These are phyloP conservation scores for Sporothrix phasma DNA, from an alignment of 2,329 filamentous ascomycete genomes.

Conservation along the genomic window DNA sequence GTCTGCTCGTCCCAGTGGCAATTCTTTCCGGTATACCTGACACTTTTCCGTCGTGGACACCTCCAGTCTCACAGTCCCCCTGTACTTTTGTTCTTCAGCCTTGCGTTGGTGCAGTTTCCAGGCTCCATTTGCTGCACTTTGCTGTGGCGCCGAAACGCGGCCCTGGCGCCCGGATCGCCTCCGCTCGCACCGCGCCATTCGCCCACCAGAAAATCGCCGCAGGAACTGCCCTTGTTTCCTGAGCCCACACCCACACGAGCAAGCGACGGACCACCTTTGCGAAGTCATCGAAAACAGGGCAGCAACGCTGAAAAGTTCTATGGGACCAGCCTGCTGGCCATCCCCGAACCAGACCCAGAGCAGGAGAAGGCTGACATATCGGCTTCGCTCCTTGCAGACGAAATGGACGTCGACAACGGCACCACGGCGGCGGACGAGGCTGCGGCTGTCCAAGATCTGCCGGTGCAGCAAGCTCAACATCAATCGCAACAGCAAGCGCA, in stretches of 20 bases:
- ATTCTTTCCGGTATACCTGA: background rate
- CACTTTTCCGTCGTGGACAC: background rate
- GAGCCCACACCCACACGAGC: background rate
- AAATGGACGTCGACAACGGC: constrained; percentile 19
- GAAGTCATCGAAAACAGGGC: background rate
- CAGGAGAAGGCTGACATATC: constrained; percentile 1
- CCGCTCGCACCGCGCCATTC: constrained; percentile 1
- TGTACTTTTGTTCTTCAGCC: background rate
- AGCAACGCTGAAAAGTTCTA: background rate
- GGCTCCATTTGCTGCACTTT: background rate
- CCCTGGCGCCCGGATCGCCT: constrained; percentile 12
- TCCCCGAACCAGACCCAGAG: background rate
- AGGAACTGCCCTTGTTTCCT: constrained; percentile 13
- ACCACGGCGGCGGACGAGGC: background rate
- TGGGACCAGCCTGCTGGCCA: background rate
- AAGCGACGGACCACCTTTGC: background rate
- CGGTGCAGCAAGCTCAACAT: background rate
- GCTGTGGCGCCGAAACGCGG: no score
- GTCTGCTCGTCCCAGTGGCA: background rate
- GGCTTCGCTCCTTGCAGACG: constrained; percentile 9
- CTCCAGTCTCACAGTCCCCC: no score
- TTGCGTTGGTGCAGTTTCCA: background rate
- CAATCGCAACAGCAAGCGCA: no score
- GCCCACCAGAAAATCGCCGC: constrained; percentile 15
- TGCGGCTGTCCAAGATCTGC: background rate